phyloP scores from a whole-genome alignment of 495 filamentous ascomycete species.

The Neurospora sp. region DNA sequence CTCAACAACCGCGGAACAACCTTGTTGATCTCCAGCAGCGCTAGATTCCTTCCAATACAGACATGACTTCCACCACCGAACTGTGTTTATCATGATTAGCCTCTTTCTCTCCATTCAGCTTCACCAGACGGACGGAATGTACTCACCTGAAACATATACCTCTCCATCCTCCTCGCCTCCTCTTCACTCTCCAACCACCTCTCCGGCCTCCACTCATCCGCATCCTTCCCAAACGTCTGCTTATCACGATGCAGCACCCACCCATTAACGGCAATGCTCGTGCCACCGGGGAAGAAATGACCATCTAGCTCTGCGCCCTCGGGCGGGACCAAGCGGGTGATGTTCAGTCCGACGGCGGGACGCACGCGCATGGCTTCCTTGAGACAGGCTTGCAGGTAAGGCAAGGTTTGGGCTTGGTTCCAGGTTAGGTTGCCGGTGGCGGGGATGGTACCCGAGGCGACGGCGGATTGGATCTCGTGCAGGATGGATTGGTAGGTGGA shows the following conservation, averaged over 20 bases:
- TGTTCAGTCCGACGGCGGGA: slow-evolving; percentile 47
- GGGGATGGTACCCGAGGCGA: slow-evolving; percentile 25
- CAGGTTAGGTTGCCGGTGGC: slow-evolving; percentile 34
- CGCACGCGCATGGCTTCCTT: slow-evolving; percentile 59
- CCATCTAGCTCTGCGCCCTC: slow-evolving; percentile 46
- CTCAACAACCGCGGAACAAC: slow-evolving; percentile 39
- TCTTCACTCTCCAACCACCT: slow-evolving; percentile 50
- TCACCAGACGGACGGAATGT: too few relatives aligned
- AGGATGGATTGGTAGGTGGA: slow-evolving; percentile 33
- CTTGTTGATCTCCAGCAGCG: slow-evolving; percentile 48
- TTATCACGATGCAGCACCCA: slow-evolving; percentile 44
- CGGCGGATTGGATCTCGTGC: slow-evolving; percentile 35
- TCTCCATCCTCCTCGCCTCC: slow-evolving; percentile 36
- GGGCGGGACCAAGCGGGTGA: slow-evolving; percentile 41
- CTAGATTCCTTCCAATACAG: slow-evolving; percentile 47
- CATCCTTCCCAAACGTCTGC: slow-evolving; percentile 52
- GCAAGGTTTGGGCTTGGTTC: slow-evolving; percentile 35
- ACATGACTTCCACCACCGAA: slow-evolving; percentile 45
- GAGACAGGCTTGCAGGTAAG: slow-evolving; percentile 55
- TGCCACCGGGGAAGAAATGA: slow-evolving; percentile 41
- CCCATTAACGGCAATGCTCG: slow-evolving; percentile 41
- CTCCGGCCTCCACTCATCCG: slow-evolving; percentile 51
- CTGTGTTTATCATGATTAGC: slow-evolving; percentile 4
- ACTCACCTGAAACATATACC: slow-evolving; percentile 40
- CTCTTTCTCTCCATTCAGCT: too few relatives aligned